These are phyloP conservation scores for Leccinum huronense DNA, from an alignment of 1,284 basidiomycete genomes.

Conservation along the genomic window DNA sequence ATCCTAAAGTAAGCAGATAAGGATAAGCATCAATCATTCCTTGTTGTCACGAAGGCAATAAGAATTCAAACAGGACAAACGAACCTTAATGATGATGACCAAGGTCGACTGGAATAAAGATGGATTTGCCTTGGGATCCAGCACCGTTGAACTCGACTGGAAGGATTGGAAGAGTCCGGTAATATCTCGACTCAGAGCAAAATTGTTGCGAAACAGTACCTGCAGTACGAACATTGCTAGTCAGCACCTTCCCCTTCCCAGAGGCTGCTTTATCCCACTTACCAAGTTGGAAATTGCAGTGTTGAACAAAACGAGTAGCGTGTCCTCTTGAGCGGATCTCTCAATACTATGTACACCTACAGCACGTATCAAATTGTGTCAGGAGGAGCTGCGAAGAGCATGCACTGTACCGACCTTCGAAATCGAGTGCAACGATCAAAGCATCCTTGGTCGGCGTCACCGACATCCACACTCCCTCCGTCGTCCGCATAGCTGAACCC, in stretches of 20 bases:
- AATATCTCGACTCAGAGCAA: conserved; percentile 58
- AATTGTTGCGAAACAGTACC: conserved; percentile 66
- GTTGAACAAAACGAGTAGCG: conserved; percentile 60
- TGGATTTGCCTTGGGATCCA: conserved; percentile 58
- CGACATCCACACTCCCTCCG: conserved; percentile 68
- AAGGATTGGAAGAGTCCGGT: conserved; percentile 62
- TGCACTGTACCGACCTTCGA: conserved; percentile 45
- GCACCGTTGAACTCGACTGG: conserved; percentile 57
- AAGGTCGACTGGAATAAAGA: conserved; percentile 58
- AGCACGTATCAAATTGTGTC: neutral
- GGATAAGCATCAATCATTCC: neutral
- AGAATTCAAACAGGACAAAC: neutral
- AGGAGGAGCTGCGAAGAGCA: neutral
- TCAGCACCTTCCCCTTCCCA: neutral
- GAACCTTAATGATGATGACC: conserved; percentile 62
- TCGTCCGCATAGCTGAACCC: conserved; percentile 65
- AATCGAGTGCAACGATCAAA: conserved; percentile 60
- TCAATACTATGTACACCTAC: conserved; percentile 64
- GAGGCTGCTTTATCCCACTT: neutral
- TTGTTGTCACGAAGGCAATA: neutral
- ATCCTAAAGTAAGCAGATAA: conserved; percentile 43
- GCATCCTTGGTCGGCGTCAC: conserved; percentile 57
- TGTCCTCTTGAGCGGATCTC: conserved; percentile 62
- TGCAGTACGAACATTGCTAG: conserved; percentile 18
- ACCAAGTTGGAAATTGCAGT: conserved; percentile 60